Evolutionary conservation across 495 filamentous ascomycete genomes (phyloP).

Genomic region (Aspergillus affinis): DNA sequence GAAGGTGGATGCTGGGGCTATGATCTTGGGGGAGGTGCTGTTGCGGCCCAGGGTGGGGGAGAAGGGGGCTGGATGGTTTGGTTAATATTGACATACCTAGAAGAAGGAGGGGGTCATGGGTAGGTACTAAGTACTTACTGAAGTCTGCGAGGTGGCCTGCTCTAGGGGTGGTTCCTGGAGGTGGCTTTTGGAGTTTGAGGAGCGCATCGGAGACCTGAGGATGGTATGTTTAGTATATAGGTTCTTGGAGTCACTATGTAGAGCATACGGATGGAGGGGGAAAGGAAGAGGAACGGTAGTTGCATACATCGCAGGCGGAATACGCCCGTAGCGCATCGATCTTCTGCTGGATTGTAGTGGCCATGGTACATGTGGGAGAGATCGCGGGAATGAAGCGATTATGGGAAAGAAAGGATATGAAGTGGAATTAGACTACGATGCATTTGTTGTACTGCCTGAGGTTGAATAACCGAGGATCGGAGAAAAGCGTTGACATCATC

Average conservation of each 20-base stretch:
- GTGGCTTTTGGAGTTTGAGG: conserved; percentile 55
- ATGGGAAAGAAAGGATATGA: not conserved
- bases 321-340: conserved; percentile 38
- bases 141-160: conserved; percentile 65
- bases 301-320: conserved; percentile 50
- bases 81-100: too few species aligned
- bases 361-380: conserved; percentile 23
- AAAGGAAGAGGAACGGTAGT: too few species aligned
- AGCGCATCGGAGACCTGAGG: conserved; percentile 61
- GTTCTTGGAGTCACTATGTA: conserved; percentile 1
- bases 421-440: not conserved
- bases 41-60: conserved; percentile 36
- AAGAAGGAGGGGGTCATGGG: too few species aligned
- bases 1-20: conserved; percentile 63
- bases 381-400: not conserved
- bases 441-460: not conserved
- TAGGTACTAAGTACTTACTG: too few species aligned
- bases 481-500: not conserved
- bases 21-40: conserved; percentile 36
- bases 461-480: conserved; percentile 19
- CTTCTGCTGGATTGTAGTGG: conserved; percentile 35
- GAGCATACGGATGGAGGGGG: not conserved
- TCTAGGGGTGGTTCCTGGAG: conserved; percentile 30
- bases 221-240: not conserved
- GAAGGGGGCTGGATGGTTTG: conserved; percentile 25